A percentile compares a stretch with the other conserved stretches of the same genome.
These are phyloP conservation scores for Cladosporium colombiae DNA, from an alignment of 2,329 filamentous ascomycete genomes.

Conservation along the genomic window DNA sequence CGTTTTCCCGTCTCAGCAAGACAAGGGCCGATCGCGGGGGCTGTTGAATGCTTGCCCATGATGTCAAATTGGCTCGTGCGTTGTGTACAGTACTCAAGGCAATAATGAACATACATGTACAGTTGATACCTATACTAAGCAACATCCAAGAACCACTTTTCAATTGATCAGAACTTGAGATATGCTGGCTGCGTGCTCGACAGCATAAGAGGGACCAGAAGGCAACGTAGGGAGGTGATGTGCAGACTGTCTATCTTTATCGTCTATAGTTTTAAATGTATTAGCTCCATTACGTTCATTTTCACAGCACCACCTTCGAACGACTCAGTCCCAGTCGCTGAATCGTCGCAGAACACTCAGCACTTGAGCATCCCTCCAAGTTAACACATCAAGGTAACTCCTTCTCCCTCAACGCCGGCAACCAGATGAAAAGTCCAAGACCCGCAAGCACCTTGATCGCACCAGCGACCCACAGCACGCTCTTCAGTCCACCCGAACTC, in stretches of 20 bases:
- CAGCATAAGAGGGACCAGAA: not conserved
- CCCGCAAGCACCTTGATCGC: constrained; percentile 49
- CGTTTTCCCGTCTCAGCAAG: constrained; percentile 2
- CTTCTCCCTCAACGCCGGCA: constrained; percentile 34
- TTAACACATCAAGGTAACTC: not conserved
- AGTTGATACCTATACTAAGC: no score
- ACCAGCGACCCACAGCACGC: constrained; percentile 49
- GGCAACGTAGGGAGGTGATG: not conserved
- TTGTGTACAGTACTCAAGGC: not conserved
- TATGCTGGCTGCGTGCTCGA: no score
- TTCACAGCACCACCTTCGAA: not conserved
- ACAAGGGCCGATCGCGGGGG: constrained; percentile 9
- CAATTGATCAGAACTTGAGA: no score
- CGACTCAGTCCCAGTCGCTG: not conserved
- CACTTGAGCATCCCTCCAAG: not conserved
- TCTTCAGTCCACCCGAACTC: constrained; percentile 43
- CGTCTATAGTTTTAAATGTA: not conserved
- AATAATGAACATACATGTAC: not conserved
- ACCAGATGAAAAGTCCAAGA: constrained; percentile 31
- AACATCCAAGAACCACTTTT: no score
- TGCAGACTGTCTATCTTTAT: not conserved
- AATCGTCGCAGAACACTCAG: not conserved
- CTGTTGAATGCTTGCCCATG: not conserved
- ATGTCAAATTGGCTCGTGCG: constrained; percentile 9
- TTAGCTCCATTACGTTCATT: not conserved